phyloP scores from a whole-genome alignment of 768 basidiomycete genomes.

The Suillus bovinus region DNA sequence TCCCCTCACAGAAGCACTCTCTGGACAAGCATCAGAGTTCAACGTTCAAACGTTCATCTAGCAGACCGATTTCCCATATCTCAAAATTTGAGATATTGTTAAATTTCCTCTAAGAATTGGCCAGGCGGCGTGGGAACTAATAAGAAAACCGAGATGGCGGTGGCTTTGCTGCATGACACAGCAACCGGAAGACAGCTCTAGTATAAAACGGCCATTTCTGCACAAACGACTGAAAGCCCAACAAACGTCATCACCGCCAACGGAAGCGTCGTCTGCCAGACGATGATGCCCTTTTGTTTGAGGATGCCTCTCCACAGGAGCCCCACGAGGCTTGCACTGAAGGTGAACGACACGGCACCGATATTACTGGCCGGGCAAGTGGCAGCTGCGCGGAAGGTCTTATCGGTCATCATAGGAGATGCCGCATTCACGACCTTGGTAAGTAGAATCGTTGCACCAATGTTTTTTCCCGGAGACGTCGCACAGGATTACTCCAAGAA shows the following conservation, averaged over 20 bases:
- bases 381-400: conserved; percentile 53
- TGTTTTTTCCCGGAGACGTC: conserved; percentile 88
- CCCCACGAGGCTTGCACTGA: conserved; percentile 86
- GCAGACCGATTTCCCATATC: no score
- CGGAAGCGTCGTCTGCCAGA: conserved; percentile 58
- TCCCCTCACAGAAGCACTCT: no score
- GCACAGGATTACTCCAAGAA: conserved; percentile 73
- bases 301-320: conserved; percentile 82
- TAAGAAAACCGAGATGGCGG: no score
- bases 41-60: no score
- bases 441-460: conserved; percentile 87
- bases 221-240: conserved; percentile 69
- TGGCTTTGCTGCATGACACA: no score
- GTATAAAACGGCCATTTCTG: conserved; percentile 68
- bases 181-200: background rate
- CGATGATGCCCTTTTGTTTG: conserved; percentile 64
- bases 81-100: no score
- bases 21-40: no score
- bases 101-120: no score
- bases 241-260: conserved; percentile 63
- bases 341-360: conserved; percentile 88
- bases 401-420: conserved; percentile 30
- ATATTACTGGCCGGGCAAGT: conserved; percentile 81
- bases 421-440: conserved; percentile 72
- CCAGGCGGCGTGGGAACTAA: no score